A percentile compares a stretch with the other conserved stretches of the same genome.
These are phyloP conservation scores for Torulaspora indica DNA, from an alignment of 805 yeast species.

Conservation along the genomic window DNA sequence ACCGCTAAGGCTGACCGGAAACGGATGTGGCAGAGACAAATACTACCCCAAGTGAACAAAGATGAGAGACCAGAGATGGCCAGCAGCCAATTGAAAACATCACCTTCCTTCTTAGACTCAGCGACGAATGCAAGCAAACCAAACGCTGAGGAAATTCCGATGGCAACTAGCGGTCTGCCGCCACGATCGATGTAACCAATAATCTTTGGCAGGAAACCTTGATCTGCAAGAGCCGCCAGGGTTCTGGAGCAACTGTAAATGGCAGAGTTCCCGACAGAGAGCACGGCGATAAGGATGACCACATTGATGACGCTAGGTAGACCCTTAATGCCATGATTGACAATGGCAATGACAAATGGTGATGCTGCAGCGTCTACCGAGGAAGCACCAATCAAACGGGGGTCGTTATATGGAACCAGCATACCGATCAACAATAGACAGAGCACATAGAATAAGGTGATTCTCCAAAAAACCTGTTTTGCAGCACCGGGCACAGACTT, in stretches of 20 bases:
- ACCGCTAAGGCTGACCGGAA: constrained; percentile 58
- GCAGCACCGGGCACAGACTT: constrained; percentile 48
- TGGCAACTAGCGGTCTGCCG: constrained; percentile 64
- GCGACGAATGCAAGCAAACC: constrained; percentile 58
- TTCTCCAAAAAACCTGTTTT: constrained; percentile 55
- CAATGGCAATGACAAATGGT: constrained; percentile 72
- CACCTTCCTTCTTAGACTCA: constrained; percentile 48
- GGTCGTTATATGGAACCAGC: constrained; percentile 44
- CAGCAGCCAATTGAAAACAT: constrained; percentile 59
- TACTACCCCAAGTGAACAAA: constrained; percentile 59
- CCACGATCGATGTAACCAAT: constrained; percentile 58
- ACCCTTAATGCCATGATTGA: constrained; percentile 57
- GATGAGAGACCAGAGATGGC: constrained; percentile 62
- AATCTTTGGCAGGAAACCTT: constrained; percentile 56
- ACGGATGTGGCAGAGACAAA: constrained; percentile 55
- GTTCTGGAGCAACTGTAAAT: constrained; percentile 68
- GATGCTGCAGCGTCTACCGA: constrained; percentile 62
- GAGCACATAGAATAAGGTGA: constrained; percentile 44
- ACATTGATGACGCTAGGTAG: constrained; percentile 64
- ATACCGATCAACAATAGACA: constrained; percentile 44
- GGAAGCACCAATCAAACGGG: constrained; percentile 44
- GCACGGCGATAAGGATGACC: constrained; percentile 59
- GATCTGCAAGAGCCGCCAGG: constrained; percentile 56
- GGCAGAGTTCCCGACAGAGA: constrained; percentile 71
- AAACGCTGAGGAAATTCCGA: constrained; percentile 45